Evolutionary conservation across 2,329 filamentous ascomycete species (phyloP).

Genomic region (Claviceps digitariae): DNA sequence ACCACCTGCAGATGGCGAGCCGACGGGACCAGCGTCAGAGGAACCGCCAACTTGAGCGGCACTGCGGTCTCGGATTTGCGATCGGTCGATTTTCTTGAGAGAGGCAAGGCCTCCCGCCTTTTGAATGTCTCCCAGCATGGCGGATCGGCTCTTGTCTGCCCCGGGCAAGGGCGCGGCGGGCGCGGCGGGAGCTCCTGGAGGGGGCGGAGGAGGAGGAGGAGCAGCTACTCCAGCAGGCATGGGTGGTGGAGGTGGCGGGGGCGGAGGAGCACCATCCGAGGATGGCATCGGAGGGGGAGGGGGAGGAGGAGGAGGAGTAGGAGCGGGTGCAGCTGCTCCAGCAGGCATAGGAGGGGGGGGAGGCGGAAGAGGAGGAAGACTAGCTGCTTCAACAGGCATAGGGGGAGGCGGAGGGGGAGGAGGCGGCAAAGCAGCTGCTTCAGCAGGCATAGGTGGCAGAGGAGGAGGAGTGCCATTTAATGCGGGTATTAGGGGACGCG

Average conservation of each 20-base stretch:
- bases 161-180: slow-evolving; percentile 26
- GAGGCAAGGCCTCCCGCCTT: slow-evolving; percentile 51
- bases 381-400: background rate
- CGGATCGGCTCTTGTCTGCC: slow-evolving; percentile 36
- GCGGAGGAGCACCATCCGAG: slow-evolving; percentile 20
- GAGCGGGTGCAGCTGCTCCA: too few species aligned
- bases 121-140: slow-evolving; percentile 59
- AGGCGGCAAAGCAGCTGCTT: slow-evolving; percentile 7
- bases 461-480: slow-evolving; percentile 11
- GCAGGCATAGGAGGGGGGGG: slow-evolving; percentile 14
- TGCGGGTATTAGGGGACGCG: slow-evolving; percentile 17
- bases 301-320: slow-evolving; percentile 25
- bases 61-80: slow-evolving; percentile 59
- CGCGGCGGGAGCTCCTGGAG: slow-evolving; percentile 37
- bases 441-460: slow-evolving; percentile 9
- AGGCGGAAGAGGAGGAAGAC: slow-evolving; percentile 6
- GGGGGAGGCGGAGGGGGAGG: slow-evolving; percentile 30
- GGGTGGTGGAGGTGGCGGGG: slow-evolving; percentile 24
- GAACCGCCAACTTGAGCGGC: slow-evolving; percentile 42
- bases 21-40: slow-evolving; percentile 36
- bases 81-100: slow-evolving; percentile 63
- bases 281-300: slow-evolving; percentile 19
- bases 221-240: slow-evolving; percentile 13
- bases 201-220: slow-evolving; percentile 38
- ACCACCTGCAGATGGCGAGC: slow-evolving; percentile 38